phyloP scores from a whole-genome alignment of 225 moss, liverwort and hornwort genomes.

The Sphagnum contortum region DNA sequence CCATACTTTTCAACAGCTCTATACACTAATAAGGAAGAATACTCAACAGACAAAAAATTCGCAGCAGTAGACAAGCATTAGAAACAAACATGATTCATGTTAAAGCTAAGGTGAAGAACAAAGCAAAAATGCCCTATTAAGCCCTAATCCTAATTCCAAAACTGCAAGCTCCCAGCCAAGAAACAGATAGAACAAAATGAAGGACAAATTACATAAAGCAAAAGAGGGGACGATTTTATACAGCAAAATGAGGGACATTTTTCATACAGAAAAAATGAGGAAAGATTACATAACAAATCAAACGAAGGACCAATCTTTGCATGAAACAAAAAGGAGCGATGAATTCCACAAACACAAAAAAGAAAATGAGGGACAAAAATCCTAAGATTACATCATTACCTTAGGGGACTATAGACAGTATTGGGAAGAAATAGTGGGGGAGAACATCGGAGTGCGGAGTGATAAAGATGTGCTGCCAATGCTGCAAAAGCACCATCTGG shows the following conservation, averaged over 20 bases:
- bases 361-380: neutral
- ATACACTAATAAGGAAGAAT: too few relatives aligned
- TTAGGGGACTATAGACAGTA: slow-evolving; percentile 56
- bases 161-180: neutral
- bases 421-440: slow-evolving; percentile 65
- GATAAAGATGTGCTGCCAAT: slow-evolving; percentile 71
- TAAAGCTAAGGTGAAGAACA: too few relatives aligned
- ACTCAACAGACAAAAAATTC: too few relatives aligned
- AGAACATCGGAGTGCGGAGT: slow-evolving; percentile 33
- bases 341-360: neutral
- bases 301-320: too few relatives aligned
- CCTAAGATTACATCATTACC: slow-evolving; percentile 13
- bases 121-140: too few relatives aligned
- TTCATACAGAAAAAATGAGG: too few relatives aligned
- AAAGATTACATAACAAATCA: too few relatives aligned
- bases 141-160: too few relatives aligned
- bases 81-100: too few relatives aligned
- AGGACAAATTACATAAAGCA: neutral
- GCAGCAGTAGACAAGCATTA: too few relatives aligned
- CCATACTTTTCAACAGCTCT: too few relatives aligned
- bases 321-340: neutral
- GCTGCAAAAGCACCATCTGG: slow-evolving; percentile 80
- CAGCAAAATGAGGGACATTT: too few relatives aligned
- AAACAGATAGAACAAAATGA: neutral
- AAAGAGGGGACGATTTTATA: neutral